phyloP scores from a whole-genome alignment of 352 stramenopile species.

The Globisporangium lucens region DNA sequence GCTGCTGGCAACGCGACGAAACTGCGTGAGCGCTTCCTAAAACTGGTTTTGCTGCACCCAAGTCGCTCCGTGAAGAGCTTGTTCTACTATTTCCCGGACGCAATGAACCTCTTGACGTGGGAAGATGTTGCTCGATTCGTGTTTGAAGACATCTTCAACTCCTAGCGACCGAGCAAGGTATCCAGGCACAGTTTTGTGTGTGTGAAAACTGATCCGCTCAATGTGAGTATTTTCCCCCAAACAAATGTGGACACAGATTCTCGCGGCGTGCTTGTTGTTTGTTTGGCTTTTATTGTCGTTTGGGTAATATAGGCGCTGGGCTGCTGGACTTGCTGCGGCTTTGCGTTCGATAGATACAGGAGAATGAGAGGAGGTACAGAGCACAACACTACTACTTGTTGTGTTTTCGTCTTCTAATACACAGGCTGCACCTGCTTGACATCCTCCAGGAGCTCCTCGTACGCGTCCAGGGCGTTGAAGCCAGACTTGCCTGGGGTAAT shows the following conservation, averaged over 20 bases:
- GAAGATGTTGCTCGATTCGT: slow-evolving; percentile 54
- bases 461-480: slow-evolving; percentile 87
- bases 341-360: slow-evolving; percentile 24
- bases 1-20: slow-evolving; percentile 1
- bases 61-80: slow-evolving; percentile 65
- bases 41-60: slow-evolving; percentile 74
- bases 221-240: neutral
- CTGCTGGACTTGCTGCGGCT: slow-evolving; percentile 9
- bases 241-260: neutral
- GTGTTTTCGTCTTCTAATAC: slow-evolving; percentile 53
- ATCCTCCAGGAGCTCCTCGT: slow-evolving; percentile 88
- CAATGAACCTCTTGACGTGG: slow-evolving; percentile 40
- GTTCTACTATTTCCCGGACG: slow-evolving; percentile 67
- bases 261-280: slow-evolving; percentile 4
- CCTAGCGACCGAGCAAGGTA: neutral
- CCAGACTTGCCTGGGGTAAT: slow-evolving; percentile 92
- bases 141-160: slow-evolving; percentile 59
- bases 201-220: neutral
- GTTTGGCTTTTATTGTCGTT: slow-evolving; percentile 11
- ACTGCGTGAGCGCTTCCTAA: slow-evolving; percentile 65
- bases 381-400: slow-evolving; percentile 21
- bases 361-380: slow-evolving; percentile 10
- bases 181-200: neutral
- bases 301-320: slow-evolving; percentile 13
- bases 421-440: slow-evolving; percentile 86